These are phyloP conservation scores for Davidsoniella australis DNA, from an alignment of 2,329 filamentous ascomycete species.

Conservation along the genomic window DNA sequence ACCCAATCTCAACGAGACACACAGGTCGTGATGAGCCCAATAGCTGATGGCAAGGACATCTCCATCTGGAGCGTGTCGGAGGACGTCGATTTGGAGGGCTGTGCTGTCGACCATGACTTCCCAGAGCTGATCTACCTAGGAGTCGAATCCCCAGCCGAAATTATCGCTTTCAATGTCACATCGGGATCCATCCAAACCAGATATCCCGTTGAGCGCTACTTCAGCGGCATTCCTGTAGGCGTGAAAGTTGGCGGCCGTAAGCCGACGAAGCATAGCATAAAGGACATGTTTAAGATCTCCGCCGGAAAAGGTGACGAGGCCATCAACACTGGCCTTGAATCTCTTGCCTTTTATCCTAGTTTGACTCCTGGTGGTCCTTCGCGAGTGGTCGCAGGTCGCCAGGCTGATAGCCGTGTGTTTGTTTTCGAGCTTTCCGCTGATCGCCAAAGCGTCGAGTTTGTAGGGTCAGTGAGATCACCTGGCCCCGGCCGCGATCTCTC, in stretches of 20 bases:
- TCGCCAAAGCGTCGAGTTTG: slow-evolving; percentile 2
- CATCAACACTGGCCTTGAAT: slow-evolving; percentile 7
- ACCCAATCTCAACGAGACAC: not conserved
- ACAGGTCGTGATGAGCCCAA: not conserved
- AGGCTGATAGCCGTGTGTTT: slow-evolving; percentile 9
- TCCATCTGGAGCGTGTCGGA: slow-evolving; percentile 10
- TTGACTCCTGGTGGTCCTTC: not conserved
- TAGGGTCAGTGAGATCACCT: slow-evolving; percentile 8
- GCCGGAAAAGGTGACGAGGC: not conserved
- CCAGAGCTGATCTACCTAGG: slow-evolving; percentile 11
- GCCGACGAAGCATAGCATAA: slow-evolving; percentile 11
- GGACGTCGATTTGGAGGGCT: slow-evolving; percentile 5
- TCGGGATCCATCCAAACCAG: slow-evolving; percentile 6
- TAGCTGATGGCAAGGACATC: slow-evolving; percentile 1
- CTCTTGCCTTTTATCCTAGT: slow-evolving; percentile 8
- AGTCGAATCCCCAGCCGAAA: slow-evolving; percentile 5
- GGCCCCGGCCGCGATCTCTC: slow-evolving; percentile 10
- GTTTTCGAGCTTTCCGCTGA: slow-evolving; percentile 8
- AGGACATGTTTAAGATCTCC: not conserved
- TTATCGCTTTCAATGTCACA: slow-evolving; percentile 10
- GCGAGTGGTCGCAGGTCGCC: slow-evolving; percentile 8
- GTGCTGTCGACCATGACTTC: slow-evolving; percentile 10
- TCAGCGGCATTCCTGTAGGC: not conserved
- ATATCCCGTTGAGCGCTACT: not conserved
- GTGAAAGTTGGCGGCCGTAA: not conserved